A percentile compares a stretch with the other conserved stretches of the same genome.
These are phyloP conservation scores for Nigrograna mackinnonii DNA, from an alignment of 2,329 filamentous ascomycete species.

Conservation along the genomic window DNA sequence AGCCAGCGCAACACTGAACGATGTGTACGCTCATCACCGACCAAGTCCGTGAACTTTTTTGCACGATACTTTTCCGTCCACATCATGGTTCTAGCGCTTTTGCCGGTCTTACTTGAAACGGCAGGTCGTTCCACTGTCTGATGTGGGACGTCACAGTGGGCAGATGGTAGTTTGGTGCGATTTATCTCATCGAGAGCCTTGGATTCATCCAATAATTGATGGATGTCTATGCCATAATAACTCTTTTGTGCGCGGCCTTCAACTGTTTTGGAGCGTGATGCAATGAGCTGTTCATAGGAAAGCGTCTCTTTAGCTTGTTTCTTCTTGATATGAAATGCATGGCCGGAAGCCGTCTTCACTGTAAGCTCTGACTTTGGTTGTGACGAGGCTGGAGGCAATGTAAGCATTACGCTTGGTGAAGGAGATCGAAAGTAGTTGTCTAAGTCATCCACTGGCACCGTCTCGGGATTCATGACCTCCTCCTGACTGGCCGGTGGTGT, in stretches of 20 bases:
- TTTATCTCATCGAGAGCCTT: conserved; percentile 59
- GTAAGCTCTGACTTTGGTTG: conserved; percentile 21
- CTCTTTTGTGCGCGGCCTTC: conserved; percentile 70
- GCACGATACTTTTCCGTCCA: conserved; percentile 99
- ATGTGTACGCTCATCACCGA: conserved; percentile 93
- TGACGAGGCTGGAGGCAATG: conserved; percentile 13
- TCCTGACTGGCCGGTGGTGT: conserved; percentile 40
- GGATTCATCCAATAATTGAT: conserved; percentile 75
- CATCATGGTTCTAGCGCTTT: conserved; percentile 58
- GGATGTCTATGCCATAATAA: conserved; percentile 93
- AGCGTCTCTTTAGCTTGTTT: conserved; percentile 52
- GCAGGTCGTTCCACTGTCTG: conserved; percentile 43
- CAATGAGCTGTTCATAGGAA: conserved; percentile 70
- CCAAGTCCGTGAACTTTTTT: conserved; percentile 86
- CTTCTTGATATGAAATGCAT: conserved; percentile 58
- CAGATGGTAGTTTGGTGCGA: conserved; percentile 24
- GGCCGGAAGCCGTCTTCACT: conserved; percentile 59
- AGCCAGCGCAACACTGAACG: conserved; percentile 89
- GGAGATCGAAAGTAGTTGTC: conserved; percentile 32
- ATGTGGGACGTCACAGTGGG: conserved; percentile 26
- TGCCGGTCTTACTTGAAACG: conserved; percentile 19
- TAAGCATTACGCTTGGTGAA: conserved; percentile 24
- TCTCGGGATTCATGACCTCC: conserved; percentile 28
- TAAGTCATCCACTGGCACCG: conserved; percentile 29
- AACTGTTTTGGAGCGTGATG: conserved; percentile 65